Conservation (phyloP, 192 early-diverging fungal genomes). For the Podila minutissima region DNA sequence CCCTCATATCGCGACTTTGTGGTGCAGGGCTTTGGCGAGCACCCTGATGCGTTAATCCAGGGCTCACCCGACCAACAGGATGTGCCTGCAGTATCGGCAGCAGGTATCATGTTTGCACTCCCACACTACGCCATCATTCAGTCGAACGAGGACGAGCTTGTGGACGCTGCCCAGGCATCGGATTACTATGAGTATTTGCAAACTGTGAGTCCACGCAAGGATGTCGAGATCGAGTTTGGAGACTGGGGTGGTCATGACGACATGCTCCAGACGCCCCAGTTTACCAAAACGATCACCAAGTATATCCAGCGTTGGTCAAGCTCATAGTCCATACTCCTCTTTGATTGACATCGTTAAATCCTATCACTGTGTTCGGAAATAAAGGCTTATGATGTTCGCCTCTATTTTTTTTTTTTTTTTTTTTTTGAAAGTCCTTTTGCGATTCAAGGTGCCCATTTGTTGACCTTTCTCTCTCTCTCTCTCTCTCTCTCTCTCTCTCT, state of each 20-base stretch:
- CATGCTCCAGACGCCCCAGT: conserved; percentile 43
- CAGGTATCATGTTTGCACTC: neutral
- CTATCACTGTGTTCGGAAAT: neutral
- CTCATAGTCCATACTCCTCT: neutral
- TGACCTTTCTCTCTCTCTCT: conserved; percentile 2
- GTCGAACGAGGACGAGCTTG: conserved; percentile 73
- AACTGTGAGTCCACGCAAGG: conserved; percentile 10
- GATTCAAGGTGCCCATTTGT: too few relatives aligned
- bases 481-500: neutral
- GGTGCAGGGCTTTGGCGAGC: conserved; percentile 69
- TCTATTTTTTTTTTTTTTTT: too few relatives aligned
- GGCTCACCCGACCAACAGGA: conserved; percentile 60
- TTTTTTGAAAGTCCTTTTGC: too few relatives aligned
- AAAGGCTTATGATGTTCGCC: too few relatives aligned
- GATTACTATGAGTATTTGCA: conserved; percentile 52
- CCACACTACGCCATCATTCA: conserved; percentile 73
- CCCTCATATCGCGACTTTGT: conserved; percentile 81
- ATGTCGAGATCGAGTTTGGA: conserved; percentile 37
- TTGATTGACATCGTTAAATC: neutral
- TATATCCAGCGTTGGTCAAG: conserved; percentile 13
- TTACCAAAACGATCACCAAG: conserved; percentile 23
- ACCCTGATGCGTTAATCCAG: conserved; percentile 42
- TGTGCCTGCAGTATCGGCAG: neutral
- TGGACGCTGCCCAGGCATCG: conserved; percentile 66
- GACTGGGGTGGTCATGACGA: conserved; percentile 48